These are phyloP conservation scores for Vitis rotundifolia DNA, from an alignment of 164 flowering plant species.

Conservation along the genomic window DNA sequence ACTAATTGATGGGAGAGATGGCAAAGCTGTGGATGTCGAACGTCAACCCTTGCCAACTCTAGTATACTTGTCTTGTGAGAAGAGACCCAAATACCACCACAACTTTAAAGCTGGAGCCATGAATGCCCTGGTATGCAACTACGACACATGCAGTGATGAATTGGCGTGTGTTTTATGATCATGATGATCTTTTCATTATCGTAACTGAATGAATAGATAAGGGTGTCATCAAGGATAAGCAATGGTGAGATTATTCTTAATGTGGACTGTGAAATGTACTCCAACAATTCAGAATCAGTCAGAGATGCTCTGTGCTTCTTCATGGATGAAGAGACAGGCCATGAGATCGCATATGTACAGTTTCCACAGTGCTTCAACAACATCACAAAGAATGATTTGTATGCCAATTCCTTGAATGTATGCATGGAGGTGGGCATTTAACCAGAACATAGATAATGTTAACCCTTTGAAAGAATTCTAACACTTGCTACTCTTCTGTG, in stretches of 20 bases:
- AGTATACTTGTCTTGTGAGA: slow-evolving; percentile 10
- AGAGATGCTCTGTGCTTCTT: slow-evolving; percentile 42
- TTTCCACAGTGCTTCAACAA: slow-evolving; percentile 24
- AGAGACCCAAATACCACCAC: slow-evolving; percentile 28
- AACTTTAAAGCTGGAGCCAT: slow-evolving; percentile 41
- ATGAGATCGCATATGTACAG: slow-evolving; percentile 37
- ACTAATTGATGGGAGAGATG: slow-evolving; percentile 28
- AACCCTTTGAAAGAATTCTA: too few relatives aligned
- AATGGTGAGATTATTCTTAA: too few relatives aligned
- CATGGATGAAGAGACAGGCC: slow-evolving; percentile 39
- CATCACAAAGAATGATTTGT: slow-evolving; percentile 19
- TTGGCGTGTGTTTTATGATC: too few relatives aligned
- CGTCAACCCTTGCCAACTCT: slow-evolving; percentile 30
- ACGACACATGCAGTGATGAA: too few relatives aligned
- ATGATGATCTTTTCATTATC: too few relatives aligned
- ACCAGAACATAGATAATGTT: too few relatives aligned
- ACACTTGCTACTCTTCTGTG: not conserved
- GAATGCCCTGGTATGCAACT: slow-evolving; percentile 31
- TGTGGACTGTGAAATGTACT: slow-evolving; percentile 44
- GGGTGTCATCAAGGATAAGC: too few relatives aligned
- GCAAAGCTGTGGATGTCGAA: slow-evolving; percentile 17
- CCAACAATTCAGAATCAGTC: slow-evolving; percentile 34
- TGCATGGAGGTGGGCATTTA: slow-evolving; percentile 13
- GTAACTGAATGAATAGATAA: too few relatives aligned
- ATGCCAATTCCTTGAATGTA: slow-evolving; percentile 4